A percentile compares a stretch with the other conserved stretches of the same genome.
phyloP scores from a whole-genome alignment of 495 filamentous ascomycete species.

The Echria macrotheca region DNA sequence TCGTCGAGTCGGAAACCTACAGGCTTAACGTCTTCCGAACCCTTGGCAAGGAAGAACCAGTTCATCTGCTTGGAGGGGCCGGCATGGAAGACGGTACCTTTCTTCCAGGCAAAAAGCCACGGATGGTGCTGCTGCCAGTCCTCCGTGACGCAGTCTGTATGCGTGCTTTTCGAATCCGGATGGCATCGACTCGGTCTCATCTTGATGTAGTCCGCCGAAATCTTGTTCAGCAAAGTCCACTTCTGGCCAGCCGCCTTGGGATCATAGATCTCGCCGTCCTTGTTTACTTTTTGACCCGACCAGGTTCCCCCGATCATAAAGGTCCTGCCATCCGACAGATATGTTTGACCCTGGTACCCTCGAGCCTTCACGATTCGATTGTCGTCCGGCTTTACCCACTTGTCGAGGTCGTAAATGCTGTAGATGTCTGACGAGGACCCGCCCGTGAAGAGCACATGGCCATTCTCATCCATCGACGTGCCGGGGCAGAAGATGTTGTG shows the following conservation, averaged over 20 bases:
- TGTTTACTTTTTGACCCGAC: slow-evolving; percentile 36
- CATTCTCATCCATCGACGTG: slow-evolving; percentile 45
- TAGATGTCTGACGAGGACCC: background rate
- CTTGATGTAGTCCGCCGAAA: slow-evolving; percentile 3
- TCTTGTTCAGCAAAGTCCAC: slow-evolving; percentile 10
- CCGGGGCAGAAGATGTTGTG: slow-evolving; percentile 60
- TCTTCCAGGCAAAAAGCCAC: slow-evolving; percentile 58
- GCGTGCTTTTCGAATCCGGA: background rate
- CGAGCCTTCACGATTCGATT: slow-evolving; percentile 36
- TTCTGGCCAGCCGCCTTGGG: too few relatives aligned
- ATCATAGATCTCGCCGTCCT: slow-evolving; percentile 13
- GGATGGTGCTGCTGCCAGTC: slow-evolving; percentile 32
- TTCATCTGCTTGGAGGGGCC: slow-evolving; percentile 53
- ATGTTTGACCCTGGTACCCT: slow-evolving; percentile 53
- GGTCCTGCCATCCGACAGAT: slow-evolving; percentile 47
- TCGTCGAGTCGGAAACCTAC: slow-evolving; percentile 22
- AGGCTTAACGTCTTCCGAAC: background rate
- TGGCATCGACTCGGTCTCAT: background rate
- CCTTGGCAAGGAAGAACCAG: slow-evolving; percentile 43
- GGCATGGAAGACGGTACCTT: slow-evolving; percentile 51
- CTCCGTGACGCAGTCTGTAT: slow-evolving; percentile 25
- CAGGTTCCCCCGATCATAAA: slow-evolving; percentile 60
- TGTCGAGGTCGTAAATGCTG: slow-evolving; percentile 7
- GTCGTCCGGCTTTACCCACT: slow-evolving; percentile 25
- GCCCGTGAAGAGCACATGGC: slow-evolving; percentile 53